Base-by-base conservation (phyloP, 2,329 filamentous ascomycete species). In the Fusarium veterinarium region DNA sequence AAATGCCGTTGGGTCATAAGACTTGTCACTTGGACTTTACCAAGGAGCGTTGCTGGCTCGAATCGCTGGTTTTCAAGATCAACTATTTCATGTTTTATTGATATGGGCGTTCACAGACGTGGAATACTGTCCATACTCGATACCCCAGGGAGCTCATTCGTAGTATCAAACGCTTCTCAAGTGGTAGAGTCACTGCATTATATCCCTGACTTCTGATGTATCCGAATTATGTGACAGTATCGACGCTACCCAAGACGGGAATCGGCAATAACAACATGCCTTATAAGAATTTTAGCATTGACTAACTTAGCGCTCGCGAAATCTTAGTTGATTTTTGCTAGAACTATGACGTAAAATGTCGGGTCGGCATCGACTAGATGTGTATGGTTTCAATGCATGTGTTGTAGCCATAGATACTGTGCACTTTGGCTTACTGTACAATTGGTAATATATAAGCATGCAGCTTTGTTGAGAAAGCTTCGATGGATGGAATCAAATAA, bases 1-100 rank as follows among this genome's bases (percentile, higher is more conserved):
- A 38, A 40, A 28, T 68, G 41, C n/a, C 41, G 31, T 30, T 16
- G 45, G 35, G 55, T 67, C 41, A 62, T 33, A 42, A 67, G 45
- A 42, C 19, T 38, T 42, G 16, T n/a, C 14, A 61, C 35, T 31
- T 46, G 37, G 45, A 12, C 31, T 40, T n/a, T 33, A 46, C 30
- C 49, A 28, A 28, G 9, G 5, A 56, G n/a, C 30, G 52, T 38
- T 41, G 41, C 30, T 45, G 41, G 40, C 51, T 45, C 35, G 40
- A 33, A 60, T 46, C 14, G 35, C 28, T 49, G n/a, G 45, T n/a
- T 52, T 42, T 67, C 17, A 41, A 58, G 51, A 28, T 41, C 28
- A 46, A 30, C n/a, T 41, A 41, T 19, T 41, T n/a, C 19, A 35
- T 23, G 14, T 23, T 31, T 19, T 42, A 37, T 17, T 48, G 16